Base-by-base conservation (phyloP, 2,329 filamentous ascomycete genomes). In the Geosmithia putterillii region DNA sequence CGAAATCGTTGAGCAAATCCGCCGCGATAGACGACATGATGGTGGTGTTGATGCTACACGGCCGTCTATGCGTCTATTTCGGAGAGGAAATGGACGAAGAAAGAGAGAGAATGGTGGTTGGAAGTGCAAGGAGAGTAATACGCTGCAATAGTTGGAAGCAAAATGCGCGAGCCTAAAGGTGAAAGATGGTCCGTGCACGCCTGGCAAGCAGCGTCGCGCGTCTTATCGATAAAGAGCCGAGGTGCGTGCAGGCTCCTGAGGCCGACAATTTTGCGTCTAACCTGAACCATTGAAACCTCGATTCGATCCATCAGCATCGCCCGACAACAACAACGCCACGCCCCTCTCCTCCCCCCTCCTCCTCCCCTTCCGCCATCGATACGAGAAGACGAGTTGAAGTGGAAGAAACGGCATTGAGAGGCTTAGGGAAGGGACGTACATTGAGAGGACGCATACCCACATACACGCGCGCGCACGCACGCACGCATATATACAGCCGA, bases 21-120 rank as follows among this genome's bases (percentile, higher is more conserved):
- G 96, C 89, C 48, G 86, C 90, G 49, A 94, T 74, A 38, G 87
- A 94, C 60, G 90, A 87, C 88, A 95, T 94, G 42, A 48, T 62
- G 55, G 25, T 25, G 37, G 7, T 23, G 44, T 37, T 25, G 15
- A n/a, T 28, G 22, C 23, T 18, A 41, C 21, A 18, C 40, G 40
- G 18, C 22, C 17, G 6, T 32, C 28, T 32, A 6, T 32, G 10
- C 15, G 17, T 15, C 20, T 15, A 32, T 32, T 9, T 32, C 5
- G 28, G 28, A 14, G 15, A 32, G 28, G 10, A 32, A 32, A 10
- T 7, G 23, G 38, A 21, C n/a, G n/a, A n/a, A n/a, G n/a, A n/a
- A 7, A 25, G 23, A 32, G 10, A 32, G 10, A 14, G 10, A 14
- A 7, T 32, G 28, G 28, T 32, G 3, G 21, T 28, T 14, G 21